Evolutionary conservation across 75 land plant species (phyloP), one percentile per base, ranked within the genome.

Genomic region (Azolla pinnata): DNA sequence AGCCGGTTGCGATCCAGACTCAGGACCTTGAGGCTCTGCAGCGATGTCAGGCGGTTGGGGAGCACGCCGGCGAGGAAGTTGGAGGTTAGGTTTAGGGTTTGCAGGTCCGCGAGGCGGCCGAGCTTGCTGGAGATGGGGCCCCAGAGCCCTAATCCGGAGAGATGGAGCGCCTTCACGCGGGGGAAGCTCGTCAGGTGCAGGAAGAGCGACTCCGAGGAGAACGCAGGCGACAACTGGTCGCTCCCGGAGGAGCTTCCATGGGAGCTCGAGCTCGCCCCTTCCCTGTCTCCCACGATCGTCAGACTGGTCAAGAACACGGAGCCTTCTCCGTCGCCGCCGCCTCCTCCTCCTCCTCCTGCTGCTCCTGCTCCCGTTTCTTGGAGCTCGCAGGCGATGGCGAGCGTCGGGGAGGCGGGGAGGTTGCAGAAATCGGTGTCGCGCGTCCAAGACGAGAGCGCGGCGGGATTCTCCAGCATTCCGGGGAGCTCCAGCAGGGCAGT

Each of bases 121-220:
- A 89, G 64, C 40, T 77, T 77, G 5, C 55, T 38, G 0, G 96
- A 80, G 0, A 95, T 66, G 4, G 67, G 66, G 19, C 99, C 99
- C 99, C 99, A 95, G 9, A 95, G 42, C 1, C 99, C 99, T 34
- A 95, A 53, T 0, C 85, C 77, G 4, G 81, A 81, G 0, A 95
- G 70, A 14, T 83, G 72, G 38, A 86, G 63, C 0, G 60, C 34
- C 44, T 62, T 68, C 56, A 95, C 56, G 33, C 69, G 61, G 1
- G 79, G 65, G 57, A 95, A 79, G 62, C 70, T 70, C 0, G 82
- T 35, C 44, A 95, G 67, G 19, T 63, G 72, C 19, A 78, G 74
- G 69, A 83, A 80, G 32, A 95, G 75, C 0, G 83, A 48, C 46
- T 78, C 82, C 18, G 67, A 52, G 23, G 83, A 77, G 80, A 90